Evolutionary conservation across 805 yeast genomes (phyloP).

Genomic region (Candida insectorum): DNA sequence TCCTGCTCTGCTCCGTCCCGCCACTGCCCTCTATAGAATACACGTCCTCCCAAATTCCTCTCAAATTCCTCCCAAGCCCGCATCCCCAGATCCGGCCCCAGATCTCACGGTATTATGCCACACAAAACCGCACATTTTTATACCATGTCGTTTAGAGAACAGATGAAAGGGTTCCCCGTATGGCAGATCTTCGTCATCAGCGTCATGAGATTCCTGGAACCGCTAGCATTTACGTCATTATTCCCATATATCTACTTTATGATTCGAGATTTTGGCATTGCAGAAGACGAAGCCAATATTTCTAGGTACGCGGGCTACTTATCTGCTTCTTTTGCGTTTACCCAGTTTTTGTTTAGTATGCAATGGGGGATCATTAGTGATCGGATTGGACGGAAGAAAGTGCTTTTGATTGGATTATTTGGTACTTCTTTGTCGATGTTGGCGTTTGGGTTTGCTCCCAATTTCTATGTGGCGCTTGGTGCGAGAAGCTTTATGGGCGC

Average conservation of each 20-base stretch:
- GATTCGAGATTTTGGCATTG: conserved; percentile 55
- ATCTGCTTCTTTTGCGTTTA: conserved; percentile 59
- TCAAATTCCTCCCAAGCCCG: no score
- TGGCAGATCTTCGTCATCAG: conserved; percentile 41
- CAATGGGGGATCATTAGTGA: conserved; percentile 62
- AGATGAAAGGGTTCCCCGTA: conserved; percentile 55
- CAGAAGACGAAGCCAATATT: conserved; percentile 48
- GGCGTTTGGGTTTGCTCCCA: conserved; percentile 51
- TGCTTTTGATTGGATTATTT: conserved; percentile 47
- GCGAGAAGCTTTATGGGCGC: conserved; percentile 56
- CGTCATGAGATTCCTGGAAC: conserved; percentile 55
- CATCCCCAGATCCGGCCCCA: no score
- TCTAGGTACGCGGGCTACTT: conserved; percentile 61
- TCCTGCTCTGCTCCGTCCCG: no score
- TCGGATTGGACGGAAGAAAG: conserved; percentile 52
- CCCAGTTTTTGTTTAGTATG: conserved; percentile 54
- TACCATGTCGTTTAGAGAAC: conserved; percentile 36
- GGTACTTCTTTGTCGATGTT: conserved; percentile 51
- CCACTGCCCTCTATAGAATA: no score
- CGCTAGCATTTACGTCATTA: conserved; percentile 59
- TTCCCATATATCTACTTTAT: conserved; percentile 64
- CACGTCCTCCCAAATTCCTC: no score
- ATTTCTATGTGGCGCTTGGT: conserved; percentile 48
- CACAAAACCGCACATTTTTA: no score
- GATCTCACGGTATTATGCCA: no score